phyloP scores from a whole-genome alignment of 306 rosid genomes.

The Vigna mungo region DNA sequence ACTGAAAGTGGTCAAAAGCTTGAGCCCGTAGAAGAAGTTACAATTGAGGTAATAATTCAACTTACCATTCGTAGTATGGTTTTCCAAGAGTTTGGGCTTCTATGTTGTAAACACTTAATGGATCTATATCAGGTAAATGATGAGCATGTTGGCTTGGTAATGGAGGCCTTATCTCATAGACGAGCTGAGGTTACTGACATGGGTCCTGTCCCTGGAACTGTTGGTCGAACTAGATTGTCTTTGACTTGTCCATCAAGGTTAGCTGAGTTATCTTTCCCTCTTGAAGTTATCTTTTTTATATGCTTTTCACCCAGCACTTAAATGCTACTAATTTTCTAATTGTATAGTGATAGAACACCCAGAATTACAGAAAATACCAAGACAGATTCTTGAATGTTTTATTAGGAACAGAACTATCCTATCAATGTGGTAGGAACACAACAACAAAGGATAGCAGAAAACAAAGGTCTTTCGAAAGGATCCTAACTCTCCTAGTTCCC shows the following conservation, averaged over 20 bases:
- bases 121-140: constrained; percentile 75
- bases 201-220: constrained; percentile 94
- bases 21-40: constrained; percentile 98
- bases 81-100: constrained; percentile 35
- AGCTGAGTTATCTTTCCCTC: constrained; percentile 37
- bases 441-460: too few relatives aligned
- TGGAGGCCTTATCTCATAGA: constrained; percentile 97
- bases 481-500: too few relatives aligned
- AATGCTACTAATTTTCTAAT: neutral
- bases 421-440: too few relatives aligned
- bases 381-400: too few relatives aligned
- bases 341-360: too few relatives aligned
- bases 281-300: constrained; percentile 19
- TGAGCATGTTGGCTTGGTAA: constrained; percentile 93
- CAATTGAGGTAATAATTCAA: constrained; percentile 74
- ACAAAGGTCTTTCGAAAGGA: too few relatives aligned
- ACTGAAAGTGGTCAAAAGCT: constrained; percentile 74
- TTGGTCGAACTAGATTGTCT: constrained; percentile 84
- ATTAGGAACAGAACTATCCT: too few relatives aligned
- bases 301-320: neutral
- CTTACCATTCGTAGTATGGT: constrained; percentile 18
- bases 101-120: constrained; percentile 2
- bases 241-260: constrained; percentile 97
- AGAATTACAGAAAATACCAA: too few relatives aligned
- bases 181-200: constrained; percentile 90